phyloP scores from a whole-genome alignment of 768 basidiomycete species.

The Suillus subalutaceus region DNA sequence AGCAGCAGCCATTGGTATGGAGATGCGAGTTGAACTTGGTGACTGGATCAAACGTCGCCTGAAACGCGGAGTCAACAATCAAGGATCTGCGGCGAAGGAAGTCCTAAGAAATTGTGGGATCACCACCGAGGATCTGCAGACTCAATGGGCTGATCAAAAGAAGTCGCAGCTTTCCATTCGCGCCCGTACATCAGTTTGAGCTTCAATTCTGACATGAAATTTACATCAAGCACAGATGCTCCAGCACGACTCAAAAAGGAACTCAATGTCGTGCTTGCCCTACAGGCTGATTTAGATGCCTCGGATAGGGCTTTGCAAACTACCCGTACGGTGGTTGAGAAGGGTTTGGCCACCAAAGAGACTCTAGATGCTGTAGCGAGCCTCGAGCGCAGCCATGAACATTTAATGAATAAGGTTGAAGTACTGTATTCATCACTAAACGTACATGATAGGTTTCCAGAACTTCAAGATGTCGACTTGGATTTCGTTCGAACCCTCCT shows the following conservation, averaged over 20 bases:
- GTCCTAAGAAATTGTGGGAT: not conserved
- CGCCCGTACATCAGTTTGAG: not conserved
- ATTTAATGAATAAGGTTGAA: conserved; percentile 30
- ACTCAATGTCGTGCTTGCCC: conserved; percentile 31
- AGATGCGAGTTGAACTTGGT: conserved; percentile 32
- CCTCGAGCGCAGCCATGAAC: conserved; percentile 25
- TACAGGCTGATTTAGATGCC: conserved; percentile 32
- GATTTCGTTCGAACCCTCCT: no score
- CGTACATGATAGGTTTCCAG: no score
- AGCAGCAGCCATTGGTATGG: conserved; percentile 24
- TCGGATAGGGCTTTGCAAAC: conserved; percentile 27
- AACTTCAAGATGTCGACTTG: no score
- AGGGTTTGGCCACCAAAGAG: not conserved
- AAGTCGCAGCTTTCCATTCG: not conserved
- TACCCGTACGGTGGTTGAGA: conserved; percentile 13
- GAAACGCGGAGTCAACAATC: conserved; percentile 16
- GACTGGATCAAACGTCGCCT: conserved; percentile 32
- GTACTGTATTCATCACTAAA: conserved; percentile 32
- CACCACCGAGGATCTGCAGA: not conserved
- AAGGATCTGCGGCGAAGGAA: not conserved
- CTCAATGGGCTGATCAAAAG: not conserved
- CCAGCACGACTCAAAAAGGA: conserved; percentile 34
- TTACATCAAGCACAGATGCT: conserved; percentile 31
- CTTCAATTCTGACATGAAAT: conserved; percentile 8
- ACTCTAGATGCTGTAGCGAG: conserved; percentile 18